phyloP scores from a whole-genome alignment of 108 stramenopile genomes.

The Cafeteria roenbergensis region DNA sequence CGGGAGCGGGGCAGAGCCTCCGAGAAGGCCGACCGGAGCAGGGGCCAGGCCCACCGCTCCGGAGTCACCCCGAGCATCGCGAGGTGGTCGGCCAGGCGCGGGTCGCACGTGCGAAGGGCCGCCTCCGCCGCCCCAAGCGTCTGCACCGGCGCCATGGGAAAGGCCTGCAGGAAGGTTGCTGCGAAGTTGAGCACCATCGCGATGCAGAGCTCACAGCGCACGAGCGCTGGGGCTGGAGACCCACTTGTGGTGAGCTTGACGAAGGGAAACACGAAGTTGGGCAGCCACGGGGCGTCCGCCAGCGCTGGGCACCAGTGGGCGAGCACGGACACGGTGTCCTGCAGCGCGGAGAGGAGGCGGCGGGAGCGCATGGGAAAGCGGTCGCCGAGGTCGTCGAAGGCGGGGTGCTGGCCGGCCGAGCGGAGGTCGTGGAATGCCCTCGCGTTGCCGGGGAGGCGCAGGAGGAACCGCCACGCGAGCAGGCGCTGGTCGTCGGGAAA shows the following conservation, averaged over 20 bases:
- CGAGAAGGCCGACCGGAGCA: conserved; percentile 27
- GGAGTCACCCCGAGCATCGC: conserved; percentile 9
- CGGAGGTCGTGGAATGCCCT: conserved; percentile 12
- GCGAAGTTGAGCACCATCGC: conserved; percentile 25
- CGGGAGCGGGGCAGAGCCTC: conserved; percentile 20
- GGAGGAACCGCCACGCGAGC: conserved; percentile 20
- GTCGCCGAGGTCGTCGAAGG: neutral
- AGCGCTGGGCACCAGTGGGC: conserved; percentile 29
- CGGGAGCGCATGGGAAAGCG: conserved; percentile 19
- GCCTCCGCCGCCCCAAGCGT: conserved; percentile 21
- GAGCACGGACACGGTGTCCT: conserved; percentile 13
- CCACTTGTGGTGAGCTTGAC: neutral
- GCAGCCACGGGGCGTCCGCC: conserved; percentile 25
- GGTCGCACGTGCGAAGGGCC: conserved; percentile 15
- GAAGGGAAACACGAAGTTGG: conserved; percentile 20
- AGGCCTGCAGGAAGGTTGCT: conserved; percentile 14
- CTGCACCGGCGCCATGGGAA: conserved; percentile 27
- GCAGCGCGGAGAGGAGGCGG: conserved; percentile 10
- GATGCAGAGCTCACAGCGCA: conserved; percentile 22
- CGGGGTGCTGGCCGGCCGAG: conserved; percentile 16
- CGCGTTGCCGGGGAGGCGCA: conserved; percentile 21
- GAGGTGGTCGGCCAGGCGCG: conserved; percentile 20
- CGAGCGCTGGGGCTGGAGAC: conserved; percentile 19
- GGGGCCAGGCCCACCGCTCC: conserved; percentile 22
- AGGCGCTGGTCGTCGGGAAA: conserved; percentile 16